Conservation (phyloP, 202 grass and related monocot species). For the Schoenoplectus tabernaemontani region DNA sequence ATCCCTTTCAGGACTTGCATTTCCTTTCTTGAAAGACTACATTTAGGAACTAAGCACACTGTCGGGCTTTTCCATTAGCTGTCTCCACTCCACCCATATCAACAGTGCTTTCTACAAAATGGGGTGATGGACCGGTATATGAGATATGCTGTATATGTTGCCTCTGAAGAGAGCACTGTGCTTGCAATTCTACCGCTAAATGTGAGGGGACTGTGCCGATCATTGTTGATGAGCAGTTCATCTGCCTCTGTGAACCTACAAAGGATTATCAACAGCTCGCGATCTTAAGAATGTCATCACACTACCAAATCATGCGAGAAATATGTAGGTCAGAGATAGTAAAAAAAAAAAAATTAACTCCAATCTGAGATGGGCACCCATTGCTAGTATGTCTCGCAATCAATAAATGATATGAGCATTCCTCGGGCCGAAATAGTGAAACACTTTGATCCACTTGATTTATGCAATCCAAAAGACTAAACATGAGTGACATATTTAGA, state of each 20-base stretch:
- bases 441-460: slow-evolving; percentile 20
- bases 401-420: background rate
- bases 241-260: background rate
- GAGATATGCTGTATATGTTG: slow-evolving; percentile 11
- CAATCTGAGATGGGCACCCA: background rate
- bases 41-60: background rate
- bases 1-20: background rate
- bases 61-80: background rate
- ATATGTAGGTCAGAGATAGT: background rate
- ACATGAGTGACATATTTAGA: background rate
- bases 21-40: background rate
- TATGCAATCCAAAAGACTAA: slow-evolving; percentile 16
- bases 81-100: background rate
- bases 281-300: background rate
- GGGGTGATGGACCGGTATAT: background rate
- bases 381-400: background rate
- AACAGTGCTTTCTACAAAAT: background rate
- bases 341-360: background rate
- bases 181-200: background rate
- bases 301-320: background rate
- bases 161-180: background rate
- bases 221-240: background rate
- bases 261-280: background rate
- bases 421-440: slow-evolving; percentile 9
- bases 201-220: background rate